phyloP scores from a whole-genome alignment of 2,329 filamentous ascomycete species.

The Macrophomina tecta region DNA sequence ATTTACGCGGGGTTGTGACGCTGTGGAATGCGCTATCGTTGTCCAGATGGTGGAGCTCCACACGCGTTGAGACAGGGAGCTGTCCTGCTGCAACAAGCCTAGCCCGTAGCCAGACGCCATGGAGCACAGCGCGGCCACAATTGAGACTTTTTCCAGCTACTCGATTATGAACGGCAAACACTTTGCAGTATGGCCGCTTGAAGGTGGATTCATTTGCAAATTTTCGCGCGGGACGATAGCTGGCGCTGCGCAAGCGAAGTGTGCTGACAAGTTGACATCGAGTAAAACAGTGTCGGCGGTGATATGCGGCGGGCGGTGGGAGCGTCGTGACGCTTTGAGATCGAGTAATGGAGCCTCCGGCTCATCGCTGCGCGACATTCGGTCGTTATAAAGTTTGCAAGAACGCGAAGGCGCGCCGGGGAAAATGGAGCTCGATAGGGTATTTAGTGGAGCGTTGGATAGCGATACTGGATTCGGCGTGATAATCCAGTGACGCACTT shows the following conservation, averaged over 20 bases:
- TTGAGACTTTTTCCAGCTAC: no score
- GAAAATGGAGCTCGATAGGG: constrained; percentile 5
- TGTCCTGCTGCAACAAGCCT: no score
- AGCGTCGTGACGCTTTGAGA: not conserved
- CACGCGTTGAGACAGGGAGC: not conserved
- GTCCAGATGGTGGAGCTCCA: not conserved
- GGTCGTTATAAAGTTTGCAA: not conserved
- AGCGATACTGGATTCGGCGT: constrained; percentile 18
- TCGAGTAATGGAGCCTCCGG: constrained; percentile 12
- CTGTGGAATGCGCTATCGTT: not conserved
- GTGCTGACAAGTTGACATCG: constrained; percentile 7
- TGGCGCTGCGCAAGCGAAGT: not conserved
- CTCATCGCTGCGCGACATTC: not conserved
- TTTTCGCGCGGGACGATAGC: not conserved
- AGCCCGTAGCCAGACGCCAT: no score
- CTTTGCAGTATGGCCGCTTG: not conserved
- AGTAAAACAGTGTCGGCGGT: not conserved
- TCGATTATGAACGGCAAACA: no score
- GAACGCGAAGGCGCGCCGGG: not conserved
- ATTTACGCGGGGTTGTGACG: not conserved
- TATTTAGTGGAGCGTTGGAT: constrained; percentile 5
- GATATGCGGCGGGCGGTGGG: not conserved
- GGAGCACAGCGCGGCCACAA: no score
- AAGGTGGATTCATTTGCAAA: not conserved
- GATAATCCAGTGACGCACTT: constrained; percentile 21